A percentile compares a stretch with the other conserved stretches of the same genome.
Evolutionary conservation across 2,329 filamentous ascomycete species (phyloP).

Genomic region (Hawksworthiomyces lignivorus): DNA sequence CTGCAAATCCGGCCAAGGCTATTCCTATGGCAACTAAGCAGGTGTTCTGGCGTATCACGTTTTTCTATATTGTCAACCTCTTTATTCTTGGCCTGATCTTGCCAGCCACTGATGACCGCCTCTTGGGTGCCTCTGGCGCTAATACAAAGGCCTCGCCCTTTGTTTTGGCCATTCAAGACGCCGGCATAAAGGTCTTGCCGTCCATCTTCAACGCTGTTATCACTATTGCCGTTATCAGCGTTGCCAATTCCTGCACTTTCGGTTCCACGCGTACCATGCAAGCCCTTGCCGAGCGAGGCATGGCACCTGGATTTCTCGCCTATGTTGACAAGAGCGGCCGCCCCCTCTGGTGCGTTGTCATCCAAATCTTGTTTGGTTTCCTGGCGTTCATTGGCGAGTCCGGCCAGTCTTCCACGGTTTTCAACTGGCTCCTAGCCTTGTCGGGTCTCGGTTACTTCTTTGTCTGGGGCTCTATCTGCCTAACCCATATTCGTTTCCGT

Average conservation of each 20-base stretch:
- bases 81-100: constrained; percentile 45
- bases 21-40: constrained; percentile 45
- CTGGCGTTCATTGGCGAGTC: constrained; percentile 50
- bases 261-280: constrained; percentile 44
- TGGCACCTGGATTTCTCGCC: constrained; percentile 48
- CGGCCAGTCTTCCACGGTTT: constrained; percentile 35
- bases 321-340: constrained; percentile 56
- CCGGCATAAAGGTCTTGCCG: constrained; percentile 41
- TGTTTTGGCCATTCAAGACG: constrained; percentile 42
- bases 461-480: constrained; percentile 64
- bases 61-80: constrained; percentile 46
- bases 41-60: constrained; percentile 45
- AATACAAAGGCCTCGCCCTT: constrained; percentile 43
- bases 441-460: constrained; percentile 68
- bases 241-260: constrained; percentile 44
- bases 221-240: constrained; percentile 42
- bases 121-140: constrained; percentile 29
- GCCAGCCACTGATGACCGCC: constrained; percentile 31
- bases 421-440: constrained; percentile 61
- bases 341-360: constrained; percentile 45
- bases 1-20: constrained; percentile 37
- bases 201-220: constrained; percentile 48
- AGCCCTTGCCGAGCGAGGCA: constrained; percentile 38
- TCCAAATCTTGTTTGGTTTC: constrained; percentile 50
- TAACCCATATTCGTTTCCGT: constrained; percentile 59